Conservation (phyloP, 1,284 basidiomycete species). For the Flammula alnicola region DNA sequence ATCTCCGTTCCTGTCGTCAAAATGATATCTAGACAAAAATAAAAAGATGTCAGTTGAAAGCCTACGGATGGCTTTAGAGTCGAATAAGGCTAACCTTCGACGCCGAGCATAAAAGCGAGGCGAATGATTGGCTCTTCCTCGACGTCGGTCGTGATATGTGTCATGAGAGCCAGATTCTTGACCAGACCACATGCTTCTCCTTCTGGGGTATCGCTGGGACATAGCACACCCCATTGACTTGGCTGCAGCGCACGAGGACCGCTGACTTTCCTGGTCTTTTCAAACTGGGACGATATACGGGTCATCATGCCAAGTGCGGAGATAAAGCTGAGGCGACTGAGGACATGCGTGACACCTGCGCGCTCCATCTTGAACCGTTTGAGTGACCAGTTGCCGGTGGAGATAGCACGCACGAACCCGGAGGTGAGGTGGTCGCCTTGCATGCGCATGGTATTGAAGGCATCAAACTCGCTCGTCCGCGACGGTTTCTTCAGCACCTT, state of each 20-base stretch:
- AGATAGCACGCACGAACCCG: constrained; percentile 97
- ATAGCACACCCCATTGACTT: constrained; percentile 99
- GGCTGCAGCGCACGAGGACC: constrained; percentile 97
- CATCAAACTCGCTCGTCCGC: constrained; percentile 94
- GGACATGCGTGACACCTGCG: constrained; percentile 97
- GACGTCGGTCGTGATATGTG: constrained; percentile 99
- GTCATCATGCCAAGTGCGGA: constrained; percentile 99
- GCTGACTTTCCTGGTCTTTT: constrained; percentile 99
- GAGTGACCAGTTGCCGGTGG: constrained; percentile 98
- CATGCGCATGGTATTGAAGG: constrained; percentile 93
- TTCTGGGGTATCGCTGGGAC: constrained; percentile 98
- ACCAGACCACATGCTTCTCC: constrained; percentile 99
- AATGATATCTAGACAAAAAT: constrained; percentile 75
- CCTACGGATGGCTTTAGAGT: neutral
- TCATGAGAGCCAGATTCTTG: constrained; percentile 99
- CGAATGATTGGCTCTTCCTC: constrained; percentile 94
- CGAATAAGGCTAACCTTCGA: constrained; percentile 71
- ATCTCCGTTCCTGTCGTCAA: constrained; percentile 95
- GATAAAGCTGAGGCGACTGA: constrained; percentile 95
- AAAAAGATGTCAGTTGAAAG: constrained; percentile 4
- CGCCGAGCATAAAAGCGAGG: constrained; percentile 92
- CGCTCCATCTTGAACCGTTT: constrained; percentile 99
- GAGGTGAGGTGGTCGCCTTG: constrained; percentile 94
- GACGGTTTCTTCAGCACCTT: constrained; percentile 98
- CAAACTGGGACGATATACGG: constrained; percentile 97